Evolutionary conservation across 2,329 filamentous ascomycete species (phyloP).

Genomic region (Aspergillus japonicus): DNA sequence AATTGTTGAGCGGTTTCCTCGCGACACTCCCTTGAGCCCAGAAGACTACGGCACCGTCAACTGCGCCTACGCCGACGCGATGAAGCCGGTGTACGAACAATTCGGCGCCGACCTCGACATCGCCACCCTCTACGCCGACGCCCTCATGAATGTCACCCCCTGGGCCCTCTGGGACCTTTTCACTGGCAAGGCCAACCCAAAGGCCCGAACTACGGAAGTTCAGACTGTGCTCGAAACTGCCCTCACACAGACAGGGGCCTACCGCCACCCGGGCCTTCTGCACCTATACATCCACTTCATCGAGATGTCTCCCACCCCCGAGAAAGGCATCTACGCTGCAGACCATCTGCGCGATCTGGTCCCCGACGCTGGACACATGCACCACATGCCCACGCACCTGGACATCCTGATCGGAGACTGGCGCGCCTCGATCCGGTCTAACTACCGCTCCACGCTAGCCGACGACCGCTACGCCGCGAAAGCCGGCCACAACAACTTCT

Average conservation of each 20-base stretch:
- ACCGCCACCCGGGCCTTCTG: conserved; percentile 65
- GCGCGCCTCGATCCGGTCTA: conserved; percentile 62
- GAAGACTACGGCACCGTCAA: conserved; percentile 56
- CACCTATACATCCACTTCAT: conserved; percentile 75
- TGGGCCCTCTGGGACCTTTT: conserved; percentile 63
- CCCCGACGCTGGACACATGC: conserved; percentile 66
- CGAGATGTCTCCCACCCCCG: conserved; percentile 69
- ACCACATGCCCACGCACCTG: conserved; percentile 75
- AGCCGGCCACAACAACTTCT: conserved; percentile 64
- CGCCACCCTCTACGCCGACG: conserved; percentile 60
- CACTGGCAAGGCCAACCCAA: conserved; percentile 55
- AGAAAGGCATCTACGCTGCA: conserved; percentile 60
- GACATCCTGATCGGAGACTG: conserved; percentile 73
- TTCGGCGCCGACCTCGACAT: conserved; percentile 61
- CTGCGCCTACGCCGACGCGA: conserved; percentile 58
- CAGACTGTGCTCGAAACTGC: conserved; percentile 59
- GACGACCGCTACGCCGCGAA: conserved; percentile 65
- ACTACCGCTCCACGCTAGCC: conserved; percentile 63
- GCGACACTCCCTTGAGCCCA: conserved; percentile 39
- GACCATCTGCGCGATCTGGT: conserved; percentile 63
- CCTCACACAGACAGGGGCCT: conserved; percentile 49
- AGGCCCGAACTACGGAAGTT: conserved; percentile 57
- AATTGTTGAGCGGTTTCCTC: conserved; percentile 59
- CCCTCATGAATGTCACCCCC: conserved; percentile 64
- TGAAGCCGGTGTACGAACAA: conserved; percentile 53